These are phyloP conservation scores for Leucaena leucocephala DNA, from an alignment of 306 rosid species.

Conservation along the genomic window DNA sequence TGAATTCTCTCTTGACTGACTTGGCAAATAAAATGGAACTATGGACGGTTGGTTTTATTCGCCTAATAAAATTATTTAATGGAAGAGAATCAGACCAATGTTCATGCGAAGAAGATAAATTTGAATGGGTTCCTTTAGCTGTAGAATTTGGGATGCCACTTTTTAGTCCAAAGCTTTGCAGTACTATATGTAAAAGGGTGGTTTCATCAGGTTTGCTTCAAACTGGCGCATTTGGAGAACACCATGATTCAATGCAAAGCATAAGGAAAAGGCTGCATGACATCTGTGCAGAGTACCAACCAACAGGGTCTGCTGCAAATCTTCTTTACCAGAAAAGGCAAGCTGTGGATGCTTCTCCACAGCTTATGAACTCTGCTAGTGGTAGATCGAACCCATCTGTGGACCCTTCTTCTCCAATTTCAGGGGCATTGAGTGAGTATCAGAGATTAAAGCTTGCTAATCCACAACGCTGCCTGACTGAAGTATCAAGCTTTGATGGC, in stretches of 20 bases:
- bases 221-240: slow-evolving; percentile 61
- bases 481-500: slow-evolving; percentile 92
- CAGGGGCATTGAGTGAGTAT: slow-evolving; percentile 62
- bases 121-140: slow-evolving; percentile 94
- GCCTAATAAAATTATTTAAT: slow-evolving; percentile 66
- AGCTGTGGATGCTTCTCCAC: slow-evolving; percentile 59
- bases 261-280: slow-evolving; percentile 79
- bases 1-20: slow-evolving; percentile 64
- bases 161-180: slow-evolving; percentile 83
- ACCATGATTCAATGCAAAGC: slow-evolving; percentile 83
- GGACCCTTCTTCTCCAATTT: slow-evolving; percentile 86
- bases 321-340: slow-evolving; percentile 85
- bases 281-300: slow-evolving; percentile 77
- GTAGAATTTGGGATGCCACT: slow-evolving; percentile 93
- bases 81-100: slow-evolving; percentile 55
- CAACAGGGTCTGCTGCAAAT: slow-evolving; percentile 82
- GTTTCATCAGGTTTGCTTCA: slow-evolving; percentile 85
- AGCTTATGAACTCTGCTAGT: slow-evolving; percentile 72
- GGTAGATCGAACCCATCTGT: slow-evolving; percentile 83
- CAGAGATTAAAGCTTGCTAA: slow-evolving; percentile 76
- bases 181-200: slow-evolving; percentile 72
- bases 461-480: slow-evolving; percentile 68
- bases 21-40: slow-evolving; percentile 68
- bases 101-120: slow-evolving; percentile 48
- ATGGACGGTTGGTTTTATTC: slow-evolving; percentile 87